Conservation (phyloP, 371 early-diverging fungal genomes). For the Capniomyces stellatus region DNA sequence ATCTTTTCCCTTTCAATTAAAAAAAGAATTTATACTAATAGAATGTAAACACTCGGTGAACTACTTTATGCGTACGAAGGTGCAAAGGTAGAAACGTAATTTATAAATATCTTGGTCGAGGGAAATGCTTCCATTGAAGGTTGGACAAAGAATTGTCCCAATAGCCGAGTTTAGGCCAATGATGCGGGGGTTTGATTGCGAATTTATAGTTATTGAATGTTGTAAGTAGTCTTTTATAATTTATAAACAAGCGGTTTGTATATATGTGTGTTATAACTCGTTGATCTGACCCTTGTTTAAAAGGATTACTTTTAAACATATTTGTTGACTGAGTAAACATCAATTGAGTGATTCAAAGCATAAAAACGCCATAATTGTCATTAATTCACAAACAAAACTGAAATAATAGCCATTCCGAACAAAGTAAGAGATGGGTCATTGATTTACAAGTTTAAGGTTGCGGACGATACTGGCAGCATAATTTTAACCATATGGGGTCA, state of each 20-base stretch:
- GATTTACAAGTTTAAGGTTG: slow-evolving; percentile 31
- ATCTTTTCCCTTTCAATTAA: too few relatives aligned
- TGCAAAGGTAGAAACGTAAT: too few relatives aligned
- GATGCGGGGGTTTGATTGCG: slow-evolving; percentile 31
- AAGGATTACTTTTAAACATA: too few relatives aligned
- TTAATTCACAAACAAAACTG: too few relatives aligned
- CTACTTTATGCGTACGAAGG: too few relatives aligned
- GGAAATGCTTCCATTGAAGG: slow-evolving; percentile 16
- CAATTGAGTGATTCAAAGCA: neutral
- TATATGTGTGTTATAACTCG: neutral
- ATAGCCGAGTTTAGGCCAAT: slow-evolving; percentile 29
- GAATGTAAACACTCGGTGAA: too few relatives aligned
- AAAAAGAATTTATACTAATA: too few relatives aligned
- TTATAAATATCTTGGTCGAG: too few relatives aligned
- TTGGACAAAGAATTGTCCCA: slow-evolving; percentile 18
- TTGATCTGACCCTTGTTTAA: too few relatives aligned
- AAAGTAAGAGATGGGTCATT: slow-evolving; percentile 28
- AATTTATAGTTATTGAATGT: slow-evolving; percentile 35
- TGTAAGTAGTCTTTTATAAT: slow-evolving; percentile 10
- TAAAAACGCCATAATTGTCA: too few relatives aligned
- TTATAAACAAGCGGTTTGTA: neutral
- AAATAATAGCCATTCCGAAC: slow-evolving; percentile 19
- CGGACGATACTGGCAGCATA: slow-evolving; percentile 33
- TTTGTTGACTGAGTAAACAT: neutral
- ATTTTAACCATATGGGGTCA: slow-evolving; percentile 32